phyloP scores from a whole-genome alignment of 106 monocot species.

The Acorus calamus region DNA sequence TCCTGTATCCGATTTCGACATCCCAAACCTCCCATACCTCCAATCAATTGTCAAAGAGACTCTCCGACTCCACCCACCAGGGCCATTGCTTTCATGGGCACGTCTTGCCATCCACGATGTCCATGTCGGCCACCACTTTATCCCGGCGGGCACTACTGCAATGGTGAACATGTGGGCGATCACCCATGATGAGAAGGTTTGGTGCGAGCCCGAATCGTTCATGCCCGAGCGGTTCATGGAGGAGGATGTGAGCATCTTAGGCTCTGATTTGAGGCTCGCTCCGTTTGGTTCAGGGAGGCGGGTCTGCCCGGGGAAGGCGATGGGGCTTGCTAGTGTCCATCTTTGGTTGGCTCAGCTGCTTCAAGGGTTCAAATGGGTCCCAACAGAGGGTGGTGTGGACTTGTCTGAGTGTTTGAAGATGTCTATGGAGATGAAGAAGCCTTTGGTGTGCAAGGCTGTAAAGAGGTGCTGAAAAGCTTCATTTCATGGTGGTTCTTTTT shows the following conservation, averaged over 20 bases:
- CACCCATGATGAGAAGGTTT: constrained; percentile 3
- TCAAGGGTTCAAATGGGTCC: constrained; percentile 47
- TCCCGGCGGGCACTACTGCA: constrained; percentile 11
- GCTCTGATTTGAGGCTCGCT: constrained; percentile 54
- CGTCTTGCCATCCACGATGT: constrained; percentile 13
- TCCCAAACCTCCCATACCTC: constrained; percentile 11
- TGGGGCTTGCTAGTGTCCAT: constrained; percentile 55
- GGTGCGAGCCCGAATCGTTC: constrained; percentile 5
- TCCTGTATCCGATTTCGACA: neutral
- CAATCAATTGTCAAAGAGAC: constrained; percentile 6
- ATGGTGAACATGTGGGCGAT: constrained; percentile 28
- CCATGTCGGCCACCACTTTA: neutral
- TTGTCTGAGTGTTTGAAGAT: constrained; percentile 54
- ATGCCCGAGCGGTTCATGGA: constrained; percentile 32
- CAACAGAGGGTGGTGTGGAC: constrained; percentile 22
- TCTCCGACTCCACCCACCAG: constrained; percentile 13
- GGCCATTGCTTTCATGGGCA: constrained; percentile 17
- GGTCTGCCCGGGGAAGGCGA: constrained; percentile 57
- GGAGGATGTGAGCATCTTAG: constrained; percentile 45
- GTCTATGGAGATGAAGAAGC: constrained; percentile 75
- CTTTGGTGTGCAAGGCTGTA: constrained; percentile 39
- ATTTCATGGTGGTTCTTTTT: neutral
- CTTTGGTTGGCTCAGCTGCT: constrained; percentile 71
- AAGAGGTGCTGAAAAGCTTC: constrained; percentile 17
- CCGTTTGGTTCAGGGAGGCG: constrained; percentile 63